Conservation (phyloP, 2,329 filamentous ascomycete species). For the Clonostachys sp. region DNA sequence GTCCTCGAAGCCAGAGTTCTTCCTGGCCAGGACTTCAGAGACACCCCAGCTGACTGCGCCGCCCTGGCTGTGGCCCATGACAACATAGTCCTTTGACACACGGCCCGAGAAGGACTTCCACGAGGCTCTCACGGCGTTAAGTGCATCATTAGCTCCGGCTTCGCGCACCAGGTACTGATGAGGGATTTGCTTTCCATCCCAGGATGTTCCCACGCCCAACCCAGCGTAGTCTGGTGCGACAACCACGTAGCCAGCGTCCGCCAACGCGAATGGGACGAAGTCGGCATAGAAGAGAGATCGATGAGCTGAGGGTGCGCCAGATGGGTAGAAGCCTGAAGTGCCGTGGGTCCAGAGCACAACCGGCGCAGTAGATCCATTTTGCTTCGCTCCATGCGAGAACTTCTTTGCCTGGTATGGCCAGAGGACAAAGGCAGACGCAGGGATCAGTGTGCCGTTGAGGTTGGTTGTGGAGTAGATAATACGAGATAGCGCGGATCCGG, state of each 20-base stretch:
- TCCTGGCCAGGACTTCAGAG: constrained; percentile 13
- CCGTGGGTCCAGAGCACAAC: constrained; percentile 37
- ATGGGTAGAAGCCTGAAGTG: constrained; percentile 30
- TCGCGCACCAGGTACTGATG: constrained; percentile 32
- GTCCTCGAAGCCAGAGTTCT: not conserved
- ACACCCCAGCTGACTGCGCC: constrained; percentile 33
- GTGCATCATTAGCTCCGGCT: constrained; percentile 32
- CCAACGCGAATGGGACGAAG: constrained; percentile 25
- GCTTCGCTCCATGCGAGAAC: not conserved
- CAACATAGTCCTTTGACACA: constrained; percentile 29
- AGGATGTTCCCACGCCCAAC: constrained; percentile 27
- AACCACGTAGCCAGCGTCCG: constrained; percentile 33
- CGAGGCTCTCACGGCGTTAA: constrained; percentile 34
- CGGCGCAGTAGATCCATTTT: constrained; percentile 5
- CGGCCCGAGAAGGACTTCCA: constrained; percentile 26
- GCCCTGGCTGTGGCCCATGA: constrained; percentile 41
- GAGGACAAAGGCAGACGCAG: constrained; percentile 39
- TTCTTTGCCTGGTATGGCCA: constrained; percentile 28
- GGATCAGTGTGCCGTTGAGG: constrained; percentile 33
- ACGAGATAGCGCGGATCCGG: constrained; percentile 25
- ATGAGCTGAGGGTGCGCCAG: constrained; percentile 29
- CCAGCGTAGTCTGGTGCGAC: constrained; percentile 39
- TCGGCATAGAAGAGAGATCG: constrained; percentile 33
- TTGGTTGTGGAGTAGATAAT: constrained; percentile 37
- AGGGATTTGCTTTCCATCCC: constrained; percentile 24